Base-by-base conservation (phyloP, 805 yeast species). In the Lachancea lanzarotensis region DNA sequence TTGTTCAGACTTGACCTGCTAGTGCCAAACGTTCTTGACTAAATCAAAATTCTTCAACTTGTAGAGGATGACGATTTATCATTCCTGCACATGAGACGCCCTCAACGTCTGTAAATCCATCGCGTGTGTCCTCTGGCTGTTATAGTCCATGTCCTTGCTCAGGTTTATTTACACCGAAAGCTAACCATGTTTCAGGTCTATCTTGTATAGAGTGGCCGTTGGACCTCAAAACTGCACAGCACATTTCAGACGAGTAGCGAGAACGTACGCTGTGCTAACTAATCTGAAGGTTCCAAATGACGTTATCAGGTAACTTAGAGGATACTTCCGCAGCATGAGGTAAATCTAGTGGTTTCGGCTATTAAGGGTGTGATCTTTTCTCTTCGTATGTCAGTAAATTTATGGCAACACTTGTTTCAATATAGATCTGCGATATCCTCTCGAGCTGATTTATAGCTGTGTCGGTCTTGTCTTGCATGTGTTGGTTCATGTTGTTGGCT, bases 361-460 rank as follows among this genome's bases (percentile, higher is more conserved):
- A 7, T 11, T 13, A 7, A 7, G 5, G 13, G 31, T 13, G 5
- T 3, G 31, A 22, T 4, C 25, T 22, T 29, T 29, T 29, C 31
- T 7, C 13, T 29, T 29, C 15, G 13, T 29, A 29, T 7, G 31
- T 11, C 13, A 5, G 13, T 11, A 5, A 11, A 7, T 29, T 29
- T 29, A 29, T 13, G 15, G 4, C 31, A 29, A 29, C 17, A 33
- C 18, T n/a, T 18, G 40, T 13, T 35, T 38, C 33, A 47, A 30
- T 47, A 47, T 17, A 43, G 43, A 22, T 47, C 43, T n/a, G 50
- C 50, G 19, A 47, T 45, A 33, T 47, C 50, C 26, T 47, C 43
- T n/a, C 42, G 38, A 16, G 34, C 43, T 13, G 38, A 26, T 10
- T 41, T 37, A 34, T 27, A 27, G 18, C 19, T 39, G 15, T 39